Conservation (phyloP, 1,284 basidiomycete genomes). For the Irpex sp. region DNA sequence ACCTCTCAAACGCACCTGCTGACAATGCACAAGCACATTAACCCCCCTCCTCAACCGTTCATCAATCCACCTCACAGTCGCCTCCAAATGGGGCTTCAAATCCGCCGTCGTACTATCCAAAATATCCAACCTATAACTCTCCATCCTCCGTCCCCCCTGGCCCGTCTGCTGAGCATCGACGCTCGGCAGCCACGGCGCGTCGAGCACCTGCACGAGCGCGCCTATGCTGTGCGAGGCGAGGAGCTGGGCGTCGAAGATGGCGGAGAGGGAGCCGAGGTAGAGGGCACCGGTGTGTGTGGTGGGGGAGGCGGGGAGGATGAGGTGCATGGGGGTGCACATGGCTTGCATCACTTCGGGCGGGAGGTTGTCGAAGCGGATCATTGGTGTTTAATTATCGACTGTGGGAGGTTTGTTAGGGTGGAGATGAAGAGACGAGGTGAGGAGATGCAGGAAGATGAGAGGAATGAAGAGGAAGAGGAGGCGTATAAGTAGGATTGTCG, state of each 20-base stretch:
- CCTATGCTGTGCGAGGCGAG: constrained; percentile 44
- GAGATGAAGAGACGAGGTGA: too few species aligned
- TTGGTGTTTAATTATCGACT: constrained; percentile 22
- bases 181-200: constrained; percentile 64
- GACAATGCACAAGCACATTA: too few species aligned
- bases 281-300: constrained; percentile 29
- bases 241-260: constrained; percentile 32
- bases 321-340: constrained; percentile 79
- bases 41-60: too few species aligned
- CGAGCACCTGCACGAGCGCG: constrained; percentile 66
- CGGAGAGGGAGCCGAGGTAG: constrained; percentile 36
- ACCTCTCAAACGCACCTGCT: too few species aligned
- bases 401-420: too few species aligned
- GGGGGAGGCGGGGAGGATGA: constrained; percentile 37
- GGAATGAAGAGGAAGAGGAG: too few species aligned
- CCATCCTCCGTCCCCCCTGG: constrained; percentile 34
- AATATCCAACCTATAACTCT: constrained; percentile 62
- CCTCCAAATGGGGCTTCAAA: too few species aligned
- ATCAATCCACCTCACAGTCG: too few species aligned
- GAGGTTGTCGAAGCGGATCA: constrained; percentile 72
- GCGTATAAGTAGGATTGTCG: too few species aligned
- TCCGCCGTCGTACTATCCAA: too few species aligned
- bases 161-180: constrained; percentile 32
- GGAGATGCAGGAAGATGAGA: too few species aligned
- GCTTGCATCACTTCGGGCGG: constrained; percentile 71